Evolutionary conservation across 305 asterid genomes (phyloP), one percentile per base, ranked within the genome.

Genomic region (Nicotiana rustica): DNA sequence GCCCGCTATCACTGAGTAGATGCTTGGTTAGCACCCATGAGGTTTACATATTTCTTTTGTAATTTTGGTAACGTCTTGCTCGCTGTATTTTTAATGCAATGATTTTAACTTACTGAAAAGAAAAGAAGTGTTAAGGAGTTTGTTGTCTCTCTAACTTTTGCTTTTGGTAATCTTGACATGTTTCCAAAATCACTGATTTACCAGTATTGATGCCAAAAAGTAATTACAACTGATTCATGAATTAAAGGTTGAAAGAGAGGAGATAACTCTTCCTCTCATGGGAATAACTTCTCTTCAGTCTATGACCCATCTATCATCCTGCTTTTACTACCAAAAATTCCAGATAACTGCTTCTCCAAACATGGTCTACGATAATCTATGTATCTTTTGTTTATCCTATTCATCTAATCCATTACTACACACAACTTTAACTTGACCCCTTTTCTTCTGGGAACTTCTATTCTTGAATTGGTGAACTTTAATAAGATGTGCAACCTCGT

Each of bases 1-100:
- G 79, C 64, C 41, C 29, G 21, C 62, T 47, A 49, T 73, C 21
- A 73, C 41, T 49, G 62, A 49, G 8, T n/a, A 21, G 35, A 73
- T 21, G 69, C 69, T 65, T 65, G 41, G 36, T 67, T 49, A 49
- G 91, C 90, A 14, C 81, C 90, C 69, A 52, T 29, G 61, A 47
- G 13, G 52, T 44, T 44, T 44, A 44, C 52, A 44, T 44, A 44
- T 47, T 13, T 6, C 19, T 47, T 47, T 71, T 47, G 61, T 47
- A 71, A 71, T 44, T 12, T 47, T 47, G 38, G 19, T 18, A 47
- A 47, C 15, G 14, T 6, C 78, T 71, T 71, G 59, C 35, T 70
- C 41, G 21, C 38, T 47, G 13, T 71, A 19, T 71, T 71, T 21
- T 71, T 44, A 21, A 13, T 71, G 52, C 38, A 21, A 21, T 47